A percentile compares a stretch with the other conserved stretches of the same genome.
Conservation (phyloP, 306 rosid species). For the Acacia confusa region DNA sequence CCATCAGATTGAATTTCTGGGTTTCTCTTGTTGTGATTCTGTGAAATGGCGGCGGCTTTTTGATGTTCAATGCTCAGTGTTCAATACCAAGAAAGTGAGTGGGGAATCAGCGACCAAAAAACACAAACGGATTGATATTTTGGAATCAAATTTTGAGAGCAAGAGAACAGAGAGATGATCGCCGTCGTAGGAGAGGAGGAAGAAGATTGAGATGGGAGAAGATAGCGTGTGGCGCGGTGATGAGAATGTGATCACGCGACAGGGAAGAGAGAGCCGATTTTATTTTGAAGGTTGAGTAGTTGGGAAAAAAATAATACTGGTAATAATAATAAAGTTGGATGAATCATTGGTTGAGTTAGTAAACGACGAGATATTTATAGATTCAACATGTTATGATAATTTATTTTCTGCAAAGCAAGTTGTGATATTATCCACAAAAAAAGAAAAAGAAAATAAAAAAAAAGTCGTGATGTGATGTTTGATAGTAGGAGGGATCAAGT, state of each 20-base stretch:
- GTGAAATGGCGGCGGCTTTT: neutral
- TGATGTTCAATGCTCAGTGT: neutral
- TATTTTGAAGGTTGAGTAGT: neutral
- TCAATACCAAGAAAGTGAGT: neutral
- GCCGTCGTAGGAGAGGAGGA: neutral
- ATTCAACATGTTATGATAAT: too few species aligned
- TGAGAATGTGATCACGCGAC: neutral
- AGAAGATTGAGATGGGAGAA: neutral
- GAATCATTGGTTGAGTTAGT: too few species aligned
- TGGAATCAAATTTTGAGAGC: neutral
- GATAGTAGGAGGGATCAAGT: too few species aligned
- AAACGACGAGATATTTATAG: too few species aligned
- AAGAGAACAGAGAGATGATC: neutral
- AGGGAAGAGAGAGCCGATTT: neutral
- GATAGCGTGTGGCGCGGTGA: neutral
- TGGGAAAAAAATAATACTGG: neutral
- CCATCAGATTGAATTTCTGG: constrained; percentile 37
- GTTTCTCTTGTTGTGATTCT: neutral
- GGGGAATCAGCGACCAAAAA: neutral
- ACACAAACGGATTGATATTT: neutral
- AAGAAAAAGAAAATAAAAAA: too few species aligned
- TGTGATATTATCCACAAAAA: too few species aligned
- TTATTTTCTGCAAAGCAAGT: too few species aligned
- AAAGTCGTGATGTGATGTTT: too few species aligned
- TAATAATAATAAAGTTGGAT: too few species aligned